Conservation (phyloP, 2,329 filamentous ascomycete genomes). For the Sclerotinia trifoliorum region DNA sequence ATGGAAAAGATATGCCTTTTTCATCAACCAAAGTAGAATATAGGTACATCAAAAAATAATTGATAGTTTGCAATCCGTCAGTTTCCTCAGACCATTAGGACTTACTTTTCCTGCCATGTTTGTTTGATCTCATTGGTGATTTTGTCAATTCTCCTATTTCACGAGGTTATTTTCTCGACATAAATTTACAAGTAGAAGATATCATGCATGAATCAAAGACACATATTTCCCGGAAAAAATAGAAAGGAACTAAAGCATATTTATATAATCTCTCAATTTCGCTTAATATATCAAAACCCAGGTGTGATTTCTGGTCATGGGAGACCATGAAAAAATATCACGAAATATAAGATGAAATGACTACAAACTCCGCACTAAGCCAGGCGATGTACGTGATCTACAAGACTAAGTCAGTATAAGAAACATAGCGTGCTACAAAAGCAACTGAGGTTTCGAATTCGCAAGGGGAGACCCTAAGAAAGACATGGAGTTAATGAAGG, state of each 20-base stretch:
- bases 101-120: conserved; percentile 21
- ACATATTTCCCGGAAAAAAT: background rate
- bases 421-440: background rate
- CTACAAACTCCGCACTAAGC: background rate
- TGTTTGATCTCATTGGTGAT: background rate
- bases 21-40: conserved; percentile 28
- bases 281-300: background rate
- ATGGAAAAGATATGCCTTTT: background rate
- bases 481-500: background rate
- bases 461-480: background rate
- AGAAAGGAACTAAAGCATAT: background rate
- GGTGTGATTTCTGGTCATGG: too few species aligned
- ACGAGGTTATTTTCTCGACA: background rate
- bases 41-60: conserved; percentile 29
- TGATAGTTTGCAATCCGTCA: conserved; percentile 25
- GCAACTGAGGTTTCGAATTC: background rate
- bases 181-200: too few species aligned
- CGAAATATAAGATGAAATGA: background rate
- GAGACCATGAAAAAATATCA: background rate
- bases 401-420: background rate
- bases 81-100: conserved; percentile 18
- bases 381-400: background rate
- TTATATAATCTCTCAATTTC: background rate
- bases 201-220: background rate
- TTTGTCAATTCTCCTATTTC: background rate